Base-by-base conservation (phyloP, 2,329 filamentous ascomycete species). In the Plectosphaerella plurivora region DNA sequence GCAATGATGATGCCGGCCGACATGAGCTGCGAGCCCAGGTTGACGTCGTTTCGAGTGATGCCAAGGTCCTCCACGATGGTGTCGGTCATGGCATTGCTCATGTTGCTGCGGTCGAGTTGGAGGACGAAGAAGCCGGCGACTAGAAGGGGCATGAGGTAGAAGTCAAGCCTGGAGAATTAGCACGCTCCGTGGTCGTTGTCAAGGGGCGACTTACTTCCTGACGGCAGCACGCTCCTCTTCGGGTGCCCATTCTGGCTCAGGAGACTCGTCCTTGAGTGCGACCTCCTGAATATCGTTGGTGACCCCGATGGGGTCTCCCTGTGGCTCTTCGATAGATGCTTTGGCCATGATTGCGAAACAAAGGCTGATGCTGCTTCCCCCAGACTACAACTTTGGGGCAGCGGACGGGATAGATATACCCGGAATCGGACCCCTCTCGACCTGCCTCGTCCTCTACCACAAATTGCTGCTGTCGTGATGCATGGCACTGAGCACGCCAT, bases 21-120 rank as follows among this genome's bases (percentile, higher is more conserved):
- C 11, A 78, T 68, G 16, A 82, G 66, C 50, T 77, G 76, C n/a
- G 77, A 72, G 0, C 78, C 77, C 8, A 78, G 57, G 49, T 81
- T 81, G 58, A 80, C 73, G 47, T 81, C 71, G 49, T 75, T 69
- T 36, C 77, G 78, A 1, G 68, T 71, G 51, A 81, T 71, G 14
- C 68, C 63, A 6, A 81, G 69, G 52, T 81, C 77, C 3, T 67
- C 53, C 14, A 74, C 69, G 44, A 81, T 71, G 3, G 69, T 74
- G 41, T 79, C 77, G 3, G 77, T 81, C 39, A 81, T 58, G 3
- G 78, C 78, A 35, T 77, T 79, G 51, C 72, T 72, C 50, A 77
- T 77, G 53, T 74, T 76, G 45, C 56, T 66, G 8, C 64, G 62
- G 28, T 68, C 64, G 36, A 68, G 66, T 16, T 68, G 65, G 3